These are phyloP conservation scores for Pichia sp. DNA, from an alignment of 1,139 yeast genomes.

Conservation along the genomic window DNA sequence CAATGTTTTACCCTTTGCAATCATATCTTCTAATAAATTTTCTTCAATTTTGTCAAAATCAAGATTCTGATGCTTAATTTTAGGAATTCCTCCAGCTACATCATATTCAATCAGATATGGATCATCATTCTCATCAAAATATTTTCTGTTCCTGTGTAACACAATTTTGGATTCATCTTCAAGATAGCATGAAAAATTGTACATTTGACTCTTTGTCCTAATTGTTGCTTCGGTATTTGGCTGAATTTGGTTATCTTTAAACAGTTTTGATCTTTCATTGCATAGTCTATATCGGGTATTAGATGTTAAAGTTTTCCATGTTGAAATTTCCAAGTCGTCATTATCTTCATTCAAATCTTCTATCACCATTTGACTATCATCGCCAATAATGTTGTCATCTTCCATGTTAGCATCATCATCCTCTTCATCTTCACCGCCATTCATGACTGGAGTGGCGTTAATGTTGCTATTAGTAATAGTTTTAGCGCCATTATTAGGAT, in stretches of 20 bases:
- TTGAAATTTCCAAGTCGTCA: conserved; percentile 58
- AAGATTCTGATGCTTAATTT: conserved; percentile 49
- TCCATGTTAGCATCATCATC: conserved; percentile 27
- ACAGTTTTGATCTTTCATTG: conserved; percentile 59
- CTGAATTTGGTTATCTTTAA: conserved; percentile 52
- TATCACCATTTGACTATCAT: conserved; percentile 25
- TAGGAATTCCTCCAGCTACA: conserved; percentile 73
- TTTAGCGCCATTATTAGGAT: no score
- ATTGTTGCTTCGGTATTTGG: conserved; percentile 63
- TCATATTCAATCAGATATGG: conserved; percentile 81
- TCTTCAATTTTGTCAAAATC: conserved; percentile 48
- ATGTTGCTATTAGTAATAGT: no score
- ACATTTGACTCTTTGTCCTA: conserved; percentile 57
- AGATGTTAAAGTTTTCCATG: conserved; percentile 79
- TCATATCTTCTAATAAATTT: conserved; percentile 30
- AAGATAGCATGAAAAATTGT: conserved; percentile 43
- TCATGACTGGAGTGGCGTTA: neutral
- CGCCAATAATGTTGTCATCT: conserved; percentile 27
- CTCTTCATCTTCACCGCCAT: conserved; percentile 13
- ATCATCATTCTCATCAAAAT: conserved; percentile 53
- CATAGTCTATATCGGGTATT: conserved; percentile 74
- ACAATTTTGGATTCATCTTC: conserved; percentile 26
- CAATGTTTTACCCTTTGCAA: conserved; percentile 22
- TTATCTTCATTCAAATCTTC: conserved; percentile 53
- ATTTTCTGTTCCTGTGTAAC: conserved; percentile 31